phyloP scores from a whole-genome alignment of 2,329 filamentous ascomycete genomes.

The Truncatella angustata region DNA sequence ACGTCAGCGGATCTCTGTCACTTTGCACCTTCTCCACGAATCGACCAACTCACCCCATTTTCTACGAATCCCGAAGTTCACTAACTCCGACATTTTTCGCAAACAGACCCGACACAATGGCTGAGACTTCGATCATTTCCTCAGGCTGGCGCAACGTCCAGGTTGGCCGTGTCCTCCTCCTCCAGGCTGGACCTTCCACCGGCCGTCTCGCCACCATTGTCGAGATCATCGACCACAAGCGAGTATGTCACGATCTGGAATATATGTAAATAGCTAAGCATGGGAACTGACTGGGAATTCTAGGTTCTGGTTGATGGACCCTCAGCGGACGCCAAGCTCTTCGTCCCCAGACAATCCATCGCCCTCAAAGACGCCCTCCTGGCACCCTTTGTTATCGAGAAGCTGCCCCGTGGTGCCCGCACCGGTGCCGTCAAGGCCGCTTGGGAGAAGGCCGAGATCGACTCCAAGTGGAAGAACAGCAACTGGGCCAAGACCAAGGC shows the following conservation, averaged over 20 bases:
- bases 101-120: constrained; percentile 68
- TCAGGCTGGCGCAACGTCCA: constrained; percentile 94
- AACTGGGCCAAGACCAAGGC: constrained; percentile 93
- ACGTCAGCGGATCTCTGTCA: constrained; percentile 16
- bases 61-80: constrained; percentile 15
- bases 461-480: constrained; percentile 88
- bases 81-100: constrained; percentile 12
- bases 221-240: constrained; percentile 99
- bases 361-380: constrained; percentile 81
- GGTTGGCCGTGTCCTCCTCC: constrained; percentile 94
- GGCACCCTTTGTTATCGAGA: constrained; percentile 83
- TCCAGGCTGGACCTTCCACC: constrained; percentile 76
- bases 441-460: constrained; percentile 90
- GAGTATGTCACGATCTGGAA: constrained; percentile 67
- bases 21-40: constrained; percentile 7
- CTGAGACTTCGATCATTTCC: constrained; percentile 77
- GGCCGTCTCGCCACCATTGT: constrained; percentile 92
- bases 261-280: constrained; percentile 24
- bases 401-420: constrained; percentile 82
- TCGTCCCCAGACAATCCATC: constrained; percentile 83
- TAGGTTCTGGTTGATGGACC: constrained; percentile 97
- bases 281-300: constrained; percentile 22
- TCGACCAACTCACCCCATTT: constrained; percentile 12
- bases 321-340: constrained; percentile 73
- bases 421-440: constrained; percentile 78